A percentile compares a stretch with the other conserved stretches of the same genome.
Evolutionary conservation across 805 yeast genomes (phyloP).

Genomic region (Kodamaea lidongshanica): DNA sequence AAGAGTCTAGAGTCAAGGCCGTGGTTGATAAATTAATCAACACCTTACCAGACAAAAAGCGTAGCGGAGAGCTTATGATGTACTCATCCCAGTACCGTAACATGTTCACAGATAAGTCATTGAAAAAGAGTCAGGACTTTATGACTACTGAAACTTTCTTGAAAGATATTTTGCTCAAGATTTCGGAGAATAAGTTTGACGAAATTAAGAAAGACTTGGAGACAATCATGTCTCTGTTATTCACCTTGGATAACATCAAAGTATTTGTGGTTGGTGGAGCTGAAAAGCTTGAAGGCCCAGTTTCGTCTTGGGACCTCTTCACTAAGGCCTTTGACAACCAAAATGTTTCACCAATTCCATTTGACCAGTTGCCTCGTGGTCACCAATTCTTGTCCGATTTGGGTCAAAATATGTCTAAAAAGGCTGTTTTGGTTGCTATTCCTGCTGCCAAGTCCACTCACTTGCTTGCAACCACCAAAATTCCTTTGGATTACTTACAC

Average conservation of each 20-base stretch:
- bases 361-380: constrained; percentile 46
- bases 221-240: constrained; percentile 44
- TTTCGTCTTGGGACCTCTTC: constrained; percentile 51
- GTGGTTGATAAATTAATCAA: constrained; percentile 57
- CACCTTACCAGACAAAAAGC: constrained; percentile 54
- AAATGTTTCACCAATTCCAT: constrained; percentile 9
- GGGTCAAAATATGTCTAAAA: constrained; percentile 47
- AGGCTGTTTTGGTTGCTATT: constrained; percentile 60
- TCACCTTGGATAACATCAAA: constrained; percentile 55
- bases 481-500: constrained; percentile 44
- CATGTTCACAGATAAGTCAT: constrained; percentile 52
- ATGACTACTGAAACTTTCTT: constrained; percentile 57
- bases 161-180: constrained; percentile 35
- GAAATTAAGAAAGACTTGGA: constrained; percentile 47
- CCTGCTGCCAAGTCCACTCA: constrained; percentile 84
- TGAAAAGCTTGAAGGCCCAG: constrained; percentile 45
- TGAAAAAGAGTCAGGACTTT: constrained; percentile 60
- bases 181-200: constrained; percentile 50
- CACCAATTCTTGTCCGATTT: constrained; percentile 46
- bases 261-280: constrained; percentile 69
- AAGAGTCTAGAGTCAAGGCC: constrained; percentile 62
- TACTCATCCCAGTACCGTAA: constrained; percentile 52
- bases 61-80: constrained; percentile 61
- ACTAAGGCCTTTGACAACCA: constrained; percentile 5
- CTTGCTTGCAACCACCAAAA: constrained; percentile 51